Evolutionary conservation across 805 yeast genomes (phyloP).

Genomic region (Yueomyces sinensis): DNA sequence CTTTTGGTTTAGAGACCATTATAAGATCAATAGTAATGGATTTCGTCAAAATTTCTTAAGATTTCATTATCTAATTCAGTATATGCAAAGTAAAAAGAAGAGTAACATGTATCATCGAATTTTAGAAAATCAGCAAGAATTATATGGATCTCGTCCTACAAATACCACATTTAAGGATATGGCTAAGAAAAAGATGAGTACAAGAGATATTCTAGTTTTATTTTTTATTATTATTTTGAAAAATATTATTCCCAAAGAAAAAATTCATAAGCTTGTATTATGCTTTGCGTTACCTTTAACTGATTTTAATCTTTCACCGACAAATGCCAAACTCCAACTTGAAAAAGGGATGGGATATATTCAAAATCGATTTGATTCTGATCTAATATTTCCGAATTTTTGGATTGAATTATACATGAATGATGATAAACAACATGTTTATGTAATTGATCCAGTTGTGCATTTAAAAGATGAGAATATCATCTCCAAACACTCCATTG

Average conservation of each 20-base stretch:
- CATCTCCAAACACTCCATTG: conserved; percentile 3
- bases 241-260: conserved; percentile 5
- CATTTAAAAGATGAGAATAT: conserved; percentile 6
- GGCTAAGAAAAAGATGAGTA: conserved; percentile 13
- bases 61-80: conserved; percentile 3
- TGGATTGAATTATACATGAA: conserved; percentile 13
- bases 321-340: conserved; percentile 1
- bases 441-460: conserved; percentile 16
- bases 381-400: conserved; percentile 14
- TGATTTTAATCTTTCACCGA: conserved; percentile 4
- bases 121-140: conserved; percentile 5
- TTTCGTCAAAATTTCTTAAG: conserved; percentile 14
- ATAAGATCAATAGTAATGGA: conserved; percentile 15
- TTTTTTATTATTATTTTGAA: conserved; percentile 13
- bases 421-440: conserved; percentile 1
- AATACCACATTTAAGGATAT: conserved; percentile 6
- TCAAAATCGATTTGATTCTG: conserved; percentile 16
- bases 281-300: conserved; percentile 16
- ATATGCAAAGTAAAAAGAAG: neutral
- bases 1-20: conserved; percentile 16
- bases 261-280: conserved; percentile 3
- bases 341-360: conserved; percentile 4
- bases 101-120: conserved; percentile 2
- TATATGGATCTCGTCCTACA: conserved; percentile 11
- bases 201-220: conserved; percentile 11